Evolutionary conservation across 2,329 filamentous ascomycete genomes (phyloP).

Genomic region (Cephalotrichum gorgonifer): DNA sequence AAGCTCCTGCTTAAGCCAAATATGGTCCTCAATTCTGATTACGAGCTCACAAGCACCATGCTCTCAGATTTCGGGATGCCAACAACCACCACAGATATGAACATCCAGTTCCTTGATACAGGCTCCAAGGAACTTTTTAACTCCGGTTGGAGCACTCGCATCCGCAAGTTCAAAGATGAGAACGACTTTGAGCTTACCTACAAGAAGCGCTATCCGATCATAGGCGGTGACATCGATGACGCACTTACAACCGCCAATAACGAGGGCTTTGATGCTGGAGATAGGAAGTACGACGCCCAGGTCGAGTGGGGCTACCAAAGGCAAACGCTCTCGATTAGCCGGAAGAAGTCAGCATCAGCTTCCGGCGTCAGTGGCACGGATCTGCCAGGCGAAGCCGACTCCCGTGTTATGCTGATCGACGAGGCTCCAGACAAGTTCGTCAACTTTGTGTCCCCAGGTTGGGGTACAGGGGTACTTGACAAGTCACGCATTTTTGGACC

Average conservation of each 20-base stretch:
- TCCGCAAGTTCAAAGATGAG: conserved; percentile 22
- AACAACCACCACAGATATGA: conserved; percentile 21
- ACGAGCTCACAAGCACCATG: conserved; percentile 18
- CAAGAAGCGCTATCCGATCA: conserved; percentile 24
- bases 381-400: conserved; percentile 12
- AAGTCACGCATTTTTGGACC: conserved; percentile 19
- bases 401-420: conserved; percentile 13
- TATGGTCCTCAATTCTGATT: conserved; percentile 17
- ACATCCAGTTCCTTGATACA: conserved; percentile 26
- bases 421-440: conserved; percentile 20
- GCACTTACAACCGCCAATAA: conserved; percentile 18
- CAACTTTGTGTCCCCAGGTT: conserved; percentile 15
- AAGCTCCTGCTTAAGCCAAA: conserved; percentile 20
- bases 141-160: conserved; percentile 23
- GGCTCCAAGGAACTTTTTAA: conserved; percentile 18
- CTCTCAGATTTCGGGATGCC: conserved; percentile 18
- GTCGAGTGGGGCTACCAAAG: conserved; percentile 25
- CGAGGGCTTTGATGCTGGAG: conserved; percentile 20
- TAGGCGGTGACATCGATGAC: conserved; percentile 15
- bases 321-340: conserved; percentile 23
- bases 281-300: conserved; percentile 21
- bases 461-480: conserved; percentile 15
- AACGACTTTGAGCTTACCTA: conserved; percentile 24
- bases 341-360: conserved; percentile 15
- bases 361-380: conserved; percentile 15